Evolutionary conservation across 805 yeast genomes (phyloP), one percentile per base, ranked within the genome.

Genomic region (Wickerhamomyces chambardii): DNA sequence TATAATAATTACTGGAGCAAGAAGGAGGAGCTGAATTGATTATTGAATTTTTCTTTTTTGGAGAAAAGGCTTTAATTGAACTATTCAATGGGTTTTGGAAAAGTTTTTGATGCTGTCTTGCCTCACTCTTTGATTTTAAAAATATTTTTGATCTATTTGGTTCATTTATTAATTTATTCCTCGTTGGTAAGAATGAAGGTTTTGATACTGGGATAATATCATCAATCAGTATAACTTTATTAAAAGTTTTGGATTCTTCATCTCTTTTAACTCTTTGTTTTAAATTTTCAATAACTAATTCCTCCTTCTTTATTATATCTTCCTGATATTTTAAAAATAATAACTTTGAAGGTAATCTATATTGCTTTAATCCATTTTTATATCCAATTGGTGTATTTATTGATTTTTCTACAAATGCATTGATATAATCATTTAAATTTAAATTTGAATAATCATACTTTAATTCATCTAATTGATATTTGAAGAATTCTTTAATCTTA

Each of bases 271-370:
- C 53, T 31, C 52, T 46, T 26, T 48, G 42, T 42, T 66, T 48
- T 35, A 61, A 39, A 27, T 56, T 55, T 35, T 52, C 58, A 4
- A 63, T 53, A 15, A 61, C 62, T 31, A 50, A 40, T 28, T 55
- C 56, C 30, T 59, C 58, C 36, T 60, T 64, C 34, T 44, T 43
- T 2, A 44, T 32, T 8, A 48, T 49, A 22, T 63, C 68, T 24
- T 55, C 44, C 19, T 51, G 48, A 34, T 58, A 57, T 36, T 51
- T 51, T 30, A 55, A 40, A 35, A 54, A 59, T 5, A 64, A 41
- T 43, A 61, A 45, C 35, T 63, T 51, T 15, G 54, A 58, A 0
- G 68, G 66, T 8, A 61, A 36, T 36, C 43, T 52, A 38, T 45
- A 61, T 37, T 51, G 58, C 34, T 46, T 55, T 7, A 15, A 5